Base-by-base conservation (phyloP, 2,329 filamentous ascomycete genomes). In the Diplodia scrobiculata region DNA sequence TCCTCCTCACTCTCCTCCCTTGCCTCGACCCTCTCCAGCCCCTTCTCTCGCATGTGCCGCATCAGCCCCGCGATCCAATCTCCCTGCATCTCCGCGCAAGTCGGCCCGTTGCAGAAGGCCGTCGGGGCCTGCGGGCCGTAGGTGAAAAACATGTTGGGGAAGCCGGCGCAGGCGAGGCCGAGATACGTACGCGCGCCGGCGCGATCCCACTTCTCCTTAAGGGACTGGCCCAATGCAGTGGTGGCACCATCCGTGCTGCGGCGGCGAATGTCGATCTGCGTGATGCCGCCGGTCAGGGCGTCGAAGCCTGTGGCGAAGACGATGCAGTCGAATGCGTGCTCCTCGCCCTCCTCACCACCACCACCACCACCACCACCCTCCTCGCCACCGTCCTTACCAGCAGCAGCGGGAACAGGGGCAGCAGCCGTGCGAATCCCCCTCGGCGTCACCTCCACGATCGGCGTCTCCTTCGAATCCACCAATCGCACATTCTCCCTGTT, bases 61-160 rank as follows among this genome's bases (percentile, higher is more conserved):
- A 88, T 83, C 51, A 73, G 72, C 54, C 84, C 80, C 17, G 78
- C 76, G 65, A 87, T 82, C 84, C 84, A 87, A 0, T 83, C 76
- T 1, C 84, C 85, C 69, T 88, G 86, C 0, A 84, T 71, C 68
- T 87, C 83, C 7, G 83, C 80, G 1, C 78, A 80, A 0, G 81
- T 80, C 0, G 86, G 86, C 0, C 85, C 86, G 69, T 87, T 88
- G 70, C 79, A 71, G 74, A 87, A 75, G 0, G 84, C 79, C 0
- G 84, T 86, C 0, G 85, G 85, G 0, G 78, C 83, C n/a, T 88
- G 85, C 0, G 81, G 77, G 0, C 58, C 58, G 71, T 86, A 87
- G 3, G 68, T 68, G 52, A 74, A 71, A 67, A 83, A 78, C 67
- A 83, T 71, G 67, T 83, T 82, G 0, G 82, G 81, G 64, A 80